Percentiles rank a stretch among this genome's conserved stretches.
Conservation (phyloP, 768 basidiomycete species). For the Sporobolomyces roseus region DNA sequence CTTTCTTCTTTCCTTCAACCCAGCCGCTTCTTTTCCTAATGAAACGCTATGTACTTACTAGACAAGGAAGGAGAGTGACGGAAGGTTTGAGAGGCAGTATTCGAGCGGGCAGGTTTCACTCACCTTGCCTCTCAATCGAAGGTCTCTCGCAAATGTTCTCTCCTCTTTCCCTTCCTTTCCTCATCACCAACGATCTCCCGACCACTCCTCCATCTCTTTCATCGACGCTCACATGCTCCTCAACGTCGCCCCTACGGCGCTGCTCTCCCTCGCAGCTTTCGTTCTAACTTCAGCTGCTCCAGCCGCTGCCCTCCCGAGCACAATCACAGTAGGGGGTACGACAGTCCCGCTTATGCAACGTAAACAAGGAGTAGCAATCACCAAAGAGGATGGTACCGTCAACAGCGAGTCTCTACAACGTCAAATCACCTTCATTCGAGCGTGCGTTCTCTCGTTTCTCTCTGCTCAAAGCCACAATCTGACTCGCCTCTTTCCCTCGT, state of each 20-base stretch:
- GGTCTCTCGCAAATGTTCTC: not conserved
- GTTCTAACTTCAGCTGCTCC: not conserved
- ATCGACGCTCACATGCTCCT: not conserved
- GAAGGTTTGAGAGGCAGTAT: not conserved
- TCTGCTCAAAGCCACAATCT: not conserved
- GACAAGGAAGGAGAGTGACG: no score
- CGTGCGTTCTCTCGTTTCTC: not conserved
- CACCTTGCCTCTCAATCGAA: not conserved
- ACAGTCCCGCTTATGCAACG: slow-evolving; percentile 12
- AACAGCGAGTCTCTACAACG: slow-evolving; percentile 19
- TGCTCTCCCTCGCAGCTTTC: slow-evolving; percentile 3
- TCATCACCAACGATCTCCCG: not conserved
- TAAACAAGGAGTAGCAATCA: slow-evolving; percentile 11
- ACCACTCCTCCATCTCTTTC: not conserved
- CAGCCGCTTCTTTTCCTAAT: slow-evolving; percentile 7
- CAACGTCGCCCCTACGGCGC: not conserved
- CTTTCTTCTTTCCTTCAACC: not conserved
- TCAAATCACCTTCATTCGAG: slow-evolving; percentile 15
- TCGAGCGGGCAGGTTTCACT: slow-evolving; percentile 7
- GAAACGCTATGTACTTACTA: not conserved
- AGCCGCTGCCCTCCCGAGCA: not conserved
- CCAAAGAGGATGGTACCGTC: slow-evolving; percentile 29
- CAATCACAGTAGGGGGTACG: not conserved
- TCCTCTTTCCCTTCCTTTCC: not conserved
- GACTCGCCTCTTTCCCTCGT: not conserved